Percentiles rank a stretch among this genome's conserved stretches.
Conservation (phyloP, 179 eudicot species). For the Silene coronaria region DNA sequence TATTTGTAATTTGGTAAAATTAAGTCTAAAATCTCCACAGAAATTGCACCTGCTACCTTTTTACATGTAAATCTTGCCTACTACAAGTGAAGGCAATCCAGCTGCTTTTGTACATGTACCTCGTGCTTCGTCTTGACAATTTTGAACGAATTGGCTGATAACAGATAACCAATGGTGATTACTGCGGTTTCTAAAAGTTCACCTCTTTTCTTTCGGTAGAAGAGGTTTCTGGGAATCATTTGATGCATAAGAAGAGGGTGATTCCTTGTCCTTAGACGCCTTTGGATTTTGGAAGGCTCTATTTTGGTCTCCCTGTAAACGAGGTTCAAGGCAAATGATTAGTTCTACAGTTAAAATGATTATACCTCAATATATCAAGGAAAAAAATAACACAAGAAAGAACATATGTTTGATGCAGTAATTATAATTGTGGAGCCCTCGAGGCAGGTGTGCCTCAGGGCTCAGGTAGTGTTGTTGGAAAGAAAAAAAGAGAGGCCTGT, state of each 20-base stretch:
- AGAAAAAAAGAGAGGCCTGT: neutral
- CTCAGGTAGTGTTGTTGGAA: neutral
- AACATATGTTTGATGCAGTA: neutral
- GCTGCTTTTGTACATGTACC: neutral
- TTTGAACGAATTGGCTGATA: neutral
- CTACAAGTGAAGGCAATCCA: neutral
- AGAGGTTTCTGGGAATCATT: conserved; percentile 12
- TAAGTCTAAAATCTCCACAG: neutral
- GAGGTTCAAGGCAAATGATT: neutral
- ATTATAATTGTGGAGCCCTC: neutral
- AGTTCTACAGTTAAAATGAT: conserved; percentile 3
- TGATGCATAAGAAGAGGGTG: neutral
- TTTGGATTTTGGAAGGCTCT: conserved; percentile 14
- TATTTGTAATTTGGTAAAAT: neutral
- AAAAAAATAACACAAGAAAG: neutral
- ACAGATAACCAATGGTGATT: neutral
- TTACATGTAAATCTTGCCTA: conserved; percentile 12
- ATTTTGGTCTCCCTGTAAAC: conserved; percentile 22
- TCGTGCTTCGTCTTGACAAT: neutral
- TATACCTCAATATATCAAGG: neutral
- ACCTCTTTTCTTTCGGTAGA: neutral
- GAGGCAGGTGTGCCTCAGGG: neutral
- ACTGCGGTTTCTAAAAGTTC: neutral
- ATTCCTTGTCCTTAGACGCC: conserved; percentile 16
- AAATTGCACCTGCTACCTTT: conserved; percentile 9